A percentile compares a stretch with the other conserved stretches of the same genome.
These are phyloP conservation scores for Styphnolobium japonicum DNA, from an alignment of 306 rosid genomes.

Conservation along the genomic window DNA sequence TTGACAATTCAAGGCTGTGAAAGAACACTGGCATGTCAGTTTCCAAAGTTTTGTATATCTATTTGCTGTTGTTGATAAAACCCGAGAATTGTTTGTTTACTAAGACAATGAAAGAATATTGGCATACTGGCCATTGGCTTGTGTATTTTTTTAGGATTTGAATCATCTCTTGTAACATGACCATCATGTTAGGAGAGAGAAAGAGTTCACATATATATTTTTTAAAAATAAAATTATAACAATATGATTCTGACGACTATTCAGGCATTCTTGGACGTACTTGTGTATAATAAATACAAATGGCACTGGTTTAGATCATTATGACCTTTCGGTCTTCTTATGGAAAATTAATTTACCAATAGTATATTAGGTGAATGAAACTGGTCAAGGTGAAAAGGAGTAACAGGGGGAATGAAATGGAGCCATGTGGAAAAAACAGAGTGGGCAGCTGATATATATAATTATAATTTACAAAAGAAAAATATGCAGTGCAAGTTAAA, in stretches of 20 bases:
- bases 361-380: not conserved
- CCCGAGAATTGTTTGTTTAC: not conserved
- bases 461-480: not conserved
- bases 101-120: slow-evolving; percentile 12
- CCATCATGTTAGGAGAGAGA: too few relatives aligned
- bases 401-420: not conserved
- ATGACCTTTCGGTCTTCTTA: slow-evolving; percentile 22
- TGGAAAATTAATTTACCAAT: not conserved
- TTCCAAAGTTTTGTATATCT: not conserved
- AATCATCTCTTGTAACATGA: too few relatives aligned
- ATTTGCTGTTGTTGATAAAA: not conserved
- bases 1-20: slow-evolving; percentile 13
- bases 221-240: not conserved
- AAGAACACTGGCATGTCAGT: slow-evolving; percentile 29
- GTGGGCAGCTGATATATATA: not conserved
- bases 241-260: not conserved
- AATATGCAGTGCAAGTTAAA: not conserved
- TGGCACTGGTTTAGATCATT: not conserved
- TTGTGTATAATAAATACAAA: not conserved
- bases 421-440: not conserved
- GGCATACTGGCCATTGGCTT: not conserved
- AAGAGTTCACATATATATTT: too few relatives aligned
- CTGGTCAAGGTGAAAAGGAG: not conserved
- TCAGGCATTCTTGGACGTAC: not conserved
- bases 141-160: not conserved